Evolutionary conservation across 176 grass and related monocot species (phyloP), one percentile per base, ranked within the genome.

Genomic region (Dactylis glomerata): DNA sequence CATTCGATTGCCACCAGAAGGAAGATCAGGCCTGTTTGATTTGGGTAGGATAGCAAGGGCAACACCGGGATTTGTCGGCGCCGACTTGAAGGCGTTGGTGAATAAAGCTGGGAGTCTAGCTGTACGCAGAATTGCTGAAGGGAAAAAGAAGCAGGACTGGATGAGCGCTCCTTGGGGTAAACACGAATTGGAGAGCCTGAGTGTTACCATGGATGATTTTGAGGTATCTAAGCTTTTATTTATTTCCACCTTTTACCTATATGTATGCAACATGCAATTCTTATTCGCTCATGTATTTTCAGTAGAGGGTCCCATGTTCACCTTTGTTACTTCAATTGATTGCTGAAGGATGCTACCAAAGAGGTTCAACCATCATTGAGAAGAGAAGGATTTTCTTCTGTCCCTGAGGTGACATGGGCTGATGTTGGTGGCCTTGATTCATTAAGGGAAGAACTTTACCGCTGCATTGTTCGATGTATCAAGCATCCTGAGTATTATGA

Each of bases 361-460:
- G 68, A 92, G 81, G 91, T 98, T 83, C 91, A 95, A 75, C 96
- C 96, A 34, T 98, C 93, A 73, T 85, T 93, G 82, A 95, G 93
- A 90, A 95, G 96, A 86, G 96, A 98, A 92, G 96, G 96, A 70
- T 93, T 98, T 85, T 95, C 96, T 51, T 87, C 91, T 73, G 90
- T 95, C 38, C 96, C 96, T 82, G 89, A 95, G 78, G 87, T 98
- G 64, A 95, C 89, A 77, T 98, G 96, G 93, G 81, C 93, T 61
- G 87, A 92, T 84, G 93, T 98, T 80, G 96, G 96, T 17, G 96
- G 96, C 20, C 91, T 98, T 74, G 90, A 84, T 69, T 95, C 86
- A 57, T 75, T 98, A 74, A 89, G 87, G 68, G 83, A 89, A 74
- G 80, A 92, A 46, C 90, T 98, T 80, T 83, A 98, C 47, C 76